Evolutionary conservation across 2,329 filamentous ascomycete species (phyloP), one percentile per base, ranked within the genome.

Genomic region (Monosporascus cannonballus): DNA sequence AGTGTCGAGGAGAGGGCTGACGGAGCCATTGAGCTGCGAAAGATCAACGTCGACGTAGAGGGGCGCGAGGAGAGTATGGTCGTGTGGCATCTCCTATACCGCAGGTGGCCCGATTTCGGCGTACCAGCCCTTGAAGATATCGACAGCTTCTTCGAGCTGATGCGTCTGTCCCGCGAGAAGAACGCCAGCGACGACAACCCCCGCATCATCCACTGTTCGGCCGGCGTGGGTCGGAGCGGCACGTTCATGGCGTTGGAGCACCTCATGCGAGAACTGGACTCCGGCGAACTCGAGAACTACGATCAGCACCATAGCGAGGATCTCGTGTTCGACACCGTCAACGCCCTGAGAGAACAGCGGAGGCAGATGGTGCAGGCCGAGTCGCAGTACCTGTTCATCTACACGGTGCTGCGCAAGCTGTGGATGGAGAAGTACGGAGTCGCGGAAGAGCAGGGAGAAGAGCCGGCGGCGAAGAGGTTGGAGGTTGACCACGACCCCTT

Each of bases 231-330:
- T 14, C 84, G 94, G 51, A 96, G 89, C 7, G 94, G 94, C 36
- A 97, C 94, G 0, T 99, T 97, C 67, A 96, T 99, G 63, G 88
- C 90, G 2, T 80, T 99, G n/a, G 94, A 97, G 70, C 90, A 95
- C 69, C 81, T 99, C 25, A 78, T 96, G 57, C 80, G 85, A 37
- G 90, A 96, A 69, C 78, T 97, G 9, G 84, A 89, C 25, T 80
- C 84, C 6, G 93, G 91, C 48, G 78, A 84, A 22, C 72, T 96
- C 48, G 75, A 81, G 56, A 66, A 73, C 24, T 73, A 71, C 54
- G 72, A 76, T 51, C 61, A 59, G 39, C 36, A 54, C 7, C 53
- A 58, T 15, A 60, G 58, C 14, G 57, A 70, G 25, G 92, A 96
- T 63, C 80, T 87, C 3, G 79, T 99, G 41, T 89, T 85, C 59